These are phyloP conservation scores for Penicillium subrubescens DNA, from an alignment of 495 filamentous ascomycete genomes.

Conservation along the genomic window DNA sequence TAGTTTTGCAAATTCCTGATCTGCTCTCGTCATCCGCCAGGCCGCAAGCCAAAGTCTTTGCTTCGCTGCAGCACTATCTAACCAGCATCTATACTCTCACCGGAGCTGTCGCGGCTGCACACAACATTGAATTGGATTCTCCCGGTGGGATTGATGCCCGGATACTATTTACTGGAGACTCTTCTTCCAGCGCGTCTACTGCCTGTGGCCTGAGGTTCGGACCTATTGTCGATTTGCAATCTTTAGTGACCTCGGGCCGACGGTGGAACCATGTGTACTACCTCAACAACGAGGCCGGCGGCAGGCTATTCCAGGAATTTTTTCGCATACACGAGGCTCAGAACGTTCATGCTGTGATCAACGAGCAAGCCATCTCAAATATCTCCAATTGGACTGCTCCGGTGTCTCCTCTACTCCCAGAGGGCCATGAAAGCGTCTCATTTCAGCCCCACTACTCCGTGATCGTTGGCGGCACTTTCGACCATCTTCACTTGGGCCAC, in stretches of 20 bases:
- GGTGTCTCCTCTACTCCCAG: constrained; percentile 24
- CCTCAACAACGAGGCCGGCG: constrained; percentile 60
- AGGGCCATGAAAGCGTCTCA: constrained; percentile 14
- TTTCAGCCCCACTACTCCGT: constrained; percentile 55
- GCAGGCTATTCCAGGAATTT: constrained; percentile 38
- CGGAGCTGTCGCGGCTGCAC: constrained; percentile 63
- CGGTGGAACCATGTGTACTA: constrained; percentile 73
- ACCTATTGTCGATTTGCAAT: constrained; percentile 64
- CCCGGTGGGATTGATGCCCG: constrained; percentile 77
- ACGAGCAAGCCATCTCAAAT: constrained; percentile 33
- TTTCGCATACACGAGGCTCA: not conserved
- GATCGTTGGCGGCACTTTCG: constrained; percentile 92
- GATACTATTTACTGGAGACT: constrained; percentile 64
- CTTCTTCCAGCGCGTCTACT: not conserved
- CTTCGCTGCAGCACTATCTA: constrained; percentile 66
- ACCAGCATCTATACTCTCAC: constrained; percentile 79
- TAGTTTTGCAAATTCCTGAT: constrained; percentile 46
- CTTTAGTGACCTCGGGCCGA: constrained; percentile 63
- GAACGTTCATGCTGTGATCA: constrained; percentile 14
- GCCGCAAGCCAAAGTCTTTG: constrained; percentile 59
- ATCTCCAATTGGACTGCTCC: constrained; percentile 31
- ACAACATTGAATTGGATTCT: constrained; percentile 62
- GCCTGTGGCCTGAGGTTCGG: constrained; percentile 46
- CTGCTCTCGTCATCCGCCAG: constrained; percentile 39
- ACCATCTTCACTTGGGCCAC: constrained; percentile 95